Conservation (phyloP, 768 basidiomycete genomes). For the Psilocybe azurescens region DNA sequence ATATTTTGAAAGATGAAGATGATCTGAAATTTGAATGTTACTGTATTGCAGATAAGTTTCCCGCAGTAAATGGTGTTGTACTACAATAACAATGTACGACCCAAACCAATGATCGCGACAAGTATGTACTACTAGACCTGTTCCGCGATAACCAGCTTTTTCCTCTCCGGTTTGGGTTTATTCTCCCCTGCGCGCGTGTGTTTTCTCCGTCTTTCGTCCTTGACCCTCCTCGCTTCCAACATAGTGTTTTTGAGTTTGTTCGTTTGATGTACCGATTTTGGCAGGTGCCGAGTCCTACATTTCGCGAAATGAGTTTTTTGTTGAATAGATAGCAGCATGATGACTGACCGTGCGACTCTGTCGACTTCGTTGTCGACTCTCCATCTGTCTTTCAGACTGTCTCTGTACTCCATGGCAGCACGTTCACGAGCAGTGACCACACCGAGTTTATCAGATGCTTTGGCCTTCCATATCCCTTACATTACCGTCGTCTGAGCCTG, state of each 20-base stretch:
- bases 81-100: too few species aligned
- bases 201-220: conserved; percentile 90
- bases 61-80: too few species aligned
- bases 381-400: conserved; percentile 89
- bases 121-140: conserved; percentile 52
- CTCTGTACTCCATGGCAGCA: conserved; percentile 91
- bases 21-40: too few species aligned
- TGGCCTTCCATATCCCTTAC: conserved; percentile 93
- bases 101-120: too few species aligned
- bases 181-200: conserved; percentile 86
- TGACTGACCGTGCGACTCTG: conserved; percentile 75
- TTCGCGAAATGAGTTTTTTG: neutral
- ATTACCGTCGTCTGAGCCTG: conserved; percentile 95
- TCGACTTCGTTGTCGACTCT: conserved; percentile 82
- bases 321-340: conserved; percentile 5
- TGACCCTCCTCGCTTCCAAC: conserved; percentile 87
- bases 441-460: conserved; percentile 91
- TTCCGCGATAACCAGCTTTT: conserved; percentile 84
- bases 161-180: conserved; percentile 92
- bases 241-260: conserved; percentile 89
- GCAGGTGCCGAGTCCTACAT: conserved; percentile 77
- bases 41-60: too few species aligned
- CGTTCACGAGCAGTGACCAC: conserved; percentile 89
- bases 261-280: conserved; percentile 90
- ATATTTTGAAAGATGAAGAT: too few species aligned